Base-by-base conservation (phyloP, 2,329 filamentous ascomycete genomes). In the Aspergillus neotritici region DNA sequence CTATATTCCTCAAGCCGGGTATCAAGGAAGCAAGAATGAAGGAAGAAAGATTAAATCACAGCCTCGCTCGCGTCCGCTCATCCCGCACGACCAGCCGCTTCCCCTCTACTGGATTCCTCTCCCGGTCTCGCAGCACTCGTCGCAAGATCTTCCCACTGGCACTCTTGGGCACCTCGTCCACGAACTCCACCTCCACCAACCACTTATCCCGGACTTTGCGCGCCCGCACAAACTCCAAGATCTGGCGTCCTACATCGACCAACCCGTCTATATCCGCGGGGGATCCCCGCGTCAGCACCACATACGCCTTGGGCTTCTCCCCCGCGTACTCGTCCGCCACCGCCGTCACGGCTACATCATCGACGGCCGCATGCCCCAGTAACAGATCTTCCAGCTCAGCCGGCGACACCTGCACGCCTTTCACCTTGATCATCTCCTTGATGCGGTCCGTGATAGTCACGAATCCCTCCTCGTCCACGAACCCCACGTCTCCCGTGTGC, bases 111-210 rank as follows among this genome's bases (percentile, higher is more conserved):
- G 31, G 15, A 2, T 40, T 42, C 13, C 41, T 46, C 31, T 54
- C 53, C 10, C 39, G 30, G 10, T 78, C 71, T 48, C 71, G 75
- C 55, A 83, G 60, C 39, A 86, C 54, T 15, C 84, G 71, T 37
- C 83, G 72, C 58, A 88, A 63, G 43, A 88, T 86, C 76, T 88
- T 88, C 8, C 85, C 84, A 55, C 79, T 84, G 0, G 83, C 76
- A 57, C 80, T 85, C 74, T 88, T 88, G 10, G 85, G 85, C 16
- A 89, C 79, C 38, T 71, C 72, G 8, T 62, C 47, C 9, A 66
- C 47, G 37, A 68, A 61, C 39, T 67, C 64, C 12, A 68, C 53
- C 48, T 65, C 65, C 4, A 54, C 54, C 37, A 67, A 47, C 64
- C 64, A 66, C 48, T 68, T 69, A 35, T 66, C 58, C 17, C 77